phyloP scores from a whole-genome alignment of 2,329 filamentous ascomycete genomes.

The Calonectria pteridis region DNA sequence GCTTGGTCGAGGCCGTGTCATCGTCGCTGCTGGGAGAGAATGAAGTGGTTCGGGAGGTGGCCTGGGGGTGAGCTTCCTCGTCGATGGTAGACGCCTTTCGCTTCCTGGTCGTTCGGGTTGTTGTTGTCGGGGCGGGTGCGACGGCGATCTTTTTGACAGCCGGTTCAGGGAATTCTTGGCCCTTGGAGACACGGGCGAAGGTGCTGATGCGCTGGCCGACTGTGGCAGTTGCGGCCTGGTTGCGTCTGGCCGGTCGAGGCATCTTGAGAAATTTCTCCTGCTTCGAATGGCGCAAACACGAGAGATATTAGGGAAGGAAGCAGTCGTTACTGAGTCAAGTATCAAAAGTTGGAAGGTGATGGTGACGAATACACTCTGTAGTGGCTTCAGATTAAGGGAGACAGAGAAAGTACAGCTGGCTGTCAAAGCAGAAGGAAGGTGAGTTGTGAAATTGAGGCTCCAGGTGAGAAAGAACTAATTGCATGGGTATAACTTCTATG shows the following conservation, averaged over 20 bases:
- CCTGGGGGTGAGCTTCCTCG: conserved; percentile 42
- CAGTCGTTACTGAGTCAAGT: conserved; percentile 1
- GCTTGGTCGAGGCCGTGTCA: conserved; percentile 43
- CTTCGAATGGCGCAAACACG: conserved; percentile 7
- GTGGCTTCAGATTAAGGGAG: not conserved
- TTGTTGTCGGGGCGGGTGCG: conserved; percentile 37
- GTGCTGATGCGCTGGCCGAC: conserved; percentile 52
- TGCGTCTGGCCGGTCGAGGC: conserved; percentile 45
- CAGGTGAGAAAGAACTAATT: conserved; percentile 14
- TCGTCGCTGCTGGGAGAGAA: conserved; percentile 52
- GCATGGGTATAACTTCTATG: conserved; percentile 17
- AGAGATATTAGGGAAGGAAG: conserved; percentile 13
- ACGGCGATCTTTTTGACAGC: conserved; percentile 51
- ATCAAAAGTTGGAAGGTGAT: not conserved
- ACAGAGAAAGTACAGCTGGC: conserved; percentile 8
- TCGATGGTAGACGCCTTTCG: conserved; percentile 50
- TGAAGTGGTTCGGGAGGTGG: conserved; percentile 46
- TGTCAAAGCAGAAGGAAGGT: conserved; percentile 7
- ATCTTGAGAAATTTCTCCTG: conserved; percentile 28
- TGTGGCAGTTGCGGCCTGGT: conserved; percentile 35
- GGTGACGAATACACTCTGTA: not conserved
- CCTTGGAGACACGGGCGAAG: conserved; percentile 64
- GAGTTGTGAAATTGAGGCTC: conserved; percentile 19
- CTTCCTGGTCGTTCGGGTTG: conserved; percentile 48
- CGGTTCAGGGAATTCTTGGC: conserved; percentile 40